These are phyloP conservation scores for Cordia subcordata DNA, from an alignment of 257 asterid species.

Conservation along the genomic window DNA sequence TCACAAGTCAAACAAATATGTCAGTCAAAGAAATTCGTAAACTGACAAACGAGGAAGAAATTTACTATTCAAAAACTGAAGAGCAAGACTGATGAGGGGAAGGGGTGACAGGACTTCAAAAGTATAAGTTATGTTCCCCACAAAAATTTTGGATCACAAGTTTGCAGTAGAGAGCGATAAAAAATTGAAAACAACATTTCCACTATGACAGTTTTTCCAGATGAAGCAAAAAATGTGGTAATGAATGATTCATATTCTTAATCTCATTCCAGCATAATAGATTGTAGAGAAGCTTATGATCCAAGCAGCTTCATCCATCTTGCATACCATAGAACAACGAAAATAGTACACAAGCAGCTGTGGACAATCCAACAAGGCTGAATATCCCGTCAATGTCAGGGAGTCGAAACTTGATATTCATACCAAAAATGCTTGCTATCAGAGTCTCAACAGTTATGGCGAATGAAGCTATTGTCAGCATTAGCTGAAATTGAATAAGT, in stretches of 20 bases:
- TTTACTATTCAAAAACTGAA: too few relatives aligned
- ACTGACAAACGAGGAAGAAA: too few relatives aligned
- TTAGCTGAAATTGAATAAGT: conserved; percentile 82
- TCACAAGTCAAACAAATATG: too few relatives aligned
- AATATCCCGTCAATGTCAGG: conserved; percentile 28
- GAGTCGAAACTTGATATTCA: conserved; percentile 67
- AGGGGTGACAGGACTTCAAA: too few relatives aligned
- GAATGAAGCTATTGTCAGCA: conserved; percentile 71
- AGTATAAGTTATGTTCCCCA: too few relatives aligned
- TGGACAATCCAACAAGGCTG: conserved; percentile 31
- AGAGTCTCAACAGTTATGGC: conserved; percentile 61
- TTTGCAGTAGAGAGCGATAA: too few relatives aligned
- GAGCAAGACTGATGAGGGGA: too few relatives aligned
- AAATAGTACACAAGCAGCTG: conserved; percentile 40
- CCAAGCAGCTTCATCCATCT: conserved; percentile 92
- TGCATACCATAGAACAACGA: conserved; percentile 65
- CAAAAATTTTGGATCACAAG: too few relatives aligned
- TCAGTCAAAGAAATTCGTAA: too few relatives aligned
- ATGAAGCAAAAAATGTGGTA: too few relatives aligned
- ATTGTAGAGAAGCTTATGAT: conserved; percentile 27
- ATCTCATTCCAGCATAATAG: not conserved
- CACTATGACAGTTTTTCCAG: too few relatives aligned
- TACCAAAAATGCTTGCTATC: conserved; percentile 67
- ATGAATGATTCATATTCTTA: not conserved
- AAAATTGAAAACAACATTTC: not conserved